These are phyloP conservation scores for Pelargonium nanum DNA, from an alignment of 345 rosid genomes.

Conservation along the genomic window DNA sequence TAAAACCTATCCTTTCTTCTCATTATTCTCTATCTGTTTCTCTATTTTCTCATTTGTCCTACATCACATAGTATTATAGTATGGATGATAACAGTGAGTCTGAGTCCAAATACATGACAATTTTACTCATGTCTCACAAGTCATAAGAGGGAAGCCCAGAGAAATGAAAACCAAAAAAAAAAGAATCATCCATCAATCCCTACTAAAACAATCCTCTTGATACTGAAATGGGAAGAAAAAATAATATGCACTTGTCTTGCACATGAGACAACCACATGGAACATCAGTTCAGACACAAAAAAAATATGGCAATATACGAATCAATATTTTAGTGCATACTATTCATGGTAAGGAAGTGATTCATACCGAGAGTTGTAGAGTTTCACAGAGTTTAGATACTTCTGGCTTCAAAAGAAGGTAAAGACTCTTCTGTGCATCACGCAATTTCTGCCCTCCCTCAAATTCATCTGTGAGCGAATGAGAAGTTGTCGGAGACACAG, in stretches of 20 bases:
- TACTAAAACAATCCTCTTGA: background rate
- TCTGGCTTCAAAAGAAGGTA: constrained; percentile 49
- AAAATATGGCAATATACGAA: background rate
- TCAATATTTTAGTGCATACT: background rate
- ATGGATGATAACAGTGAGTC: too few species aligned
- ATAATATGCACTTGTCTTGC: background rate
- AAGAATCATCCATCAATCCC: background rate
- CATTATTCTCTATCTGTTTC: too few species aligned
- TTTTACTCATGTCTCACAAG: too few species aligned
- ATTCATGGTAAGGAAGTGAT: background rate
- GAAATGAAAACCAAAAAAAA: too few species aligned
- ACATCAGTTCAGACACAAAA: background rate
- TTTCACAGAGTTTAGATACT: constrained; percentile 53
- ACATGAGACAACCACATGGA: background rate
- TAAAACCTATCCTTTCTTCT: too few species aligned
- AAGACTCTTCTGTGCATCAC: constrained; percentile 50
- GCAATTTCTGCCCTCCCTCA: constrained; percentile 22
- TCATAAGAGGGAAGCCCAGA: too few species aligned
- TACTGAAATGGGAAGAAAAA: background rate
- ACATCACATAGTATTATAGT: too few species aligned
- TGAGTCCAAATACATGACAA: too few species aligned
- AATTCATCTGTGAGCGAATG: constrained; percentile 22
- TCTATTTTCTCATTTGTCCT: too few species aligned
- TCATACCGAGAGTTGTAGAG: constrained; percentile 55
- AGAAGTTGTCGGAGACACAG: constrained; percentile 21